phyloP scores from a whole-genome alignment of 441 rosid species.

The Dalechampia spathulata region DNA sequence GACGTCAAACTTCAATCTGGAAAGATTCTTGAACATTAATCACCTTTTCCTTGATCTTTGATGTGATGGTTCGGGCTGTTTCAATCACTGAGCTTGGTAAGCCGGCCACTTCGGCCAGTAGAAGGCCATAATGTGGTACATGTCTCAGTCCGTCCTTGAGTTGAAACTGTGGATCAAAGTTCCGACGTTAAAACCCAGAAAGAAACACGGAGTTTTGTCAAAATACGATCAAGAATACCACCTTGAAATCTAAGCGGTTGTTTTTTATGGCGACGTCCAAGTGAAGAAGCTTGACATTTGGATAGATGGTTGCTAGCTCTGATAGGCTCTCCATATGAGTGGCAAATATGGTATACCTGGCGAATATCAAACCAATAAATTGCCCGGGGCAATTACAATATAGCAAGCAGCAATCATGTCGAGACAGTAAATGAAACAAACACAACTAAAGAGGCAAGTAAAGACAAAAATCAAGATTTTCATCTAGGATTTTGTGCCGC shows the following conservation, averaged over 20 bases:
- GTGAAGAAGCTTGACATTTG: conserved; percentile 84
- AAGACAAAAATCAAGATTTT: neutral
- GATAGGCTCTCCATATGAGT: conserved; percentile 92
- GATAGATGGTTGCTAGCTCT: conserved; percentile 80
- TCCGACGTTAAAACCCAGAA: neutral
- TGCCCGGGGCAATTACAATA: neutral
- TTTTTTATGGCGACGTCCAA: conserved; percentile 64
- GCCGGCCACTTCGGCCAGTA: conserved; percentile 87
- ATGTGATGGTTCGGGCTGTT: conserved; percentile 66
- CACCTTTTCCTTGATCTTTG: conserved; percentile 62
- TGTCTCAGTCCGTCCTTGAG: conserved; percentile 69
- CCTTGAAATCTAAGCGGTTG: conserved; percentile 91
- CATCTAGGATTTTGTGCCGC: neutral
- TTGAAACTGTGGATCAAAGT: conserved; percentile 52
- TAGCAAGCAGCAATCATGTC: neutral
- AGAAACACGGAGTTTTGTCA: conserved; percentile 1
- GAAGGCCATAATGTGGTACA: conserved; percentile 86
- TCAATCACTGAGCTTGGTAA: conserved; percentile 78
- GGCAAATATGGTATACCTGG: conserved; percentile 89
- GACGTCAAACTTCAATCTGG: neutral
- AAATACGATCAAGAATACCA: conserved; percentile 13
- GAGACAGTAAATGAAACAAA: neutral
- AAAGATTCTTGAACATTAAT: neutral
- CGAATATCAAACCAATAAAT: conserved; percentile 6
- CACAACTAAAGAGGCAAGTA: too few species aligned